These are phyloP conservation scores for Logfia minima DNA, from an alignment of 129 eudicot genomes.

Conservation along the genomic window DNA sequence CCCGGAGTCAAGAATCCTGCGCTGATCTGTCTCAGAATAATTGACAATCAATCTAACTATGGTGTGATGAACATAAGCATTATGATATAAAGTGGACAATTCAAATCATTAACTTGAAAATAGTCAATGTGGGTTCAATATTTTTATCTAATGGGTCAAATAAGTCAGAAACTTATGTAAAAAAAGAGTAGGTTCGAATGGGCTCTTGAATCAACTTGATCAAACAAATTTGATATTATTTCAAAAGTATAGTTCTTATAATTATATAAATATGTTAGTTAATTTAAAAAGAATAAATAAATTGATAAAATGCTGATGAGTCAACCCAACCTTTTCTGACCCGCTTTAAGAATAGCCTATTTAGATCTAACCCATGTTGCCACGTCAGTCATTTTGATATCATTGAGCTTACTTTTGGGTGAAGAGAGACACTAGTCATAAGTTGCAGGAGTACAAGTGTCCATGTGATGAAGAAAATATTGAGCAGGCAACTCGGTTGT, in stretches of 20 bases:
- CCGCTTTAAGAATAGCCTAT: neutral
- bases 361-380: neutral
- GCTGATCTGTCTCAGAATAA: slow-evolving; percentile 45
- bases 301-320: neutral
- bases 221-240: neutral
- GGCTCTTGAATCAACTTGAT: neutral
- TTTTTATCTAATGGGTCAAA: neutral
- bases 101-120: neutral
- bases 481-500: slow-evolving; percentile 62
- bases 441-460: slow-evolving; percentile 77
- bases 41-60: neutral
- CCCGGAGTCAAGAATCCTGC: slow-evolving; percentile 82
- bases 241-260: neutral
- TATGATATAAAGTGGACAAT: neutral
- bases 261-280: neutral
- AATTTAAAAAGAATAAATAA: too few relatives aligned
- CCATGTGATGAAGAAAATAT: slow-evolving; percentile 76
- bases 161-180: neutral
- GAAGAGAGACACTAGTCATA: slow-evolving; percentile 80
- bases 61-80: neutral
- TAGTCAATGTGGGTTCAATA: neutral
- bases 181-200: too few relatives aligned
- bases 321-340: neutral
- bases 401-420: slow-evolving; percentile 51
- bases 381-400: neutral